Percentiles rank a stretch among this genome's conserved stretches.
Conservation (phyloP, 441 rosid species). For the Isatis lusitanica region DNA sequence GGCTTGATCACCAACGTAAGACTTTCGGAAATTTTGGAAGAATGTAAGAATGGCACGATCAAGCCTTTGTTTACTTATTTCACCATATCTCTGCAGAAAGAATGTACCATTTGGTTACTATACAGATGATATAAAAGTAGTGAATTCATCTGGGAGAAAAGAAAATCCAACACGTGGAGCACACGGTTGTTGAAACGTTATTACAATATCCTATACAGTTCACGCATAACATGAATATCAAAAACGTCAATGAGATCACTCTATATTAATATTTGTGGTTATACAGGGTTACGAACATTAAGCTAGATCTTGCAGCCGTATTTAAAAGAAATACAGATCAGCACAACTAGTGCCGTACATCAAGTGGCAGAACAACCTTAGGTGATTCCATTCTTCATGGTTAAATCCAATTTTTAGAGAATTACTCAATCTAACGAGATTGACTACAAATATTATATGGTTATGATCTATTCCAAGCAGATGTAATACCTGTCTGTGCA, state of each 20-base stretch:
- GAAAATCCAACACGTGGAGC: slow-evolving; percentile 12
- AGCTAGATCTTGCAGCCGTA: slow-evolving; percentile 8
- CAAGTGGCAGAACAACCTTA: slow-evolving; percentile 7
- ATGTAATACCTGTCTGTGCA: slow-evolving; percentile 77
- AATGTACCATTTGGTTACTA: slow-evolving; percentile 17
- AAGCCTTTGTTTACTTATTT: slow-evolving; percentile 95
- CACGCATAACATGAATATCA: neutral
- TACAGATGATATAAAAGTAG: slow-evolving; percentile 17
- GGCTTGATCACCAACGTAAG: slow-evolving; percentile 99
- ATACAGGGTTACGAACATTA: slow-evolving; percentile 9
- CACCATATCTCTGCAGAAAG: slow-evolving; percentile 78
- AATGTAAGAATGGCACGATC: slow-evolving; percentile 96
- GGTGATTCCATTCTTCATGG: slow-evolving; percentile 12
- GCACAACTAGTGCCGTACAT: slow-evolving; percentile 1
- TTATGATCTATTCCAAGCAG: neutral
- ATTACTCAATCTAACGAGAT: slow-evolving; percentile 10
- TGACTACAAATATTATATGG: neutral
- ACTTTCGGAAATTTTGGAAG: slow-evolving; percentile 96
- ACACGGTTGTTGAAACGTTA: slow-evolving; percentile 18
- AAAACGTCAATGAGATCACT: neutral
- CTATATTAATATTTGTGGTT: neutral
- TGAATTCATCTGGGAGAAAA: slow-evolving; percentile 20
- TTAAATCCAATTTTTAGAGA: slow-evolving; percentile 15
- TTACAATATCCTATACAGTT: slow-evolving; percentile 6
- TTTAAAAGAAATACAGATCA: neutral